A percentile compares a stretch with the other conserved stretches of the same genome.
Conservation (phyloP, 2,329 filamentous ascomycete genomes). For the Cytospora piceicola region DNA sequence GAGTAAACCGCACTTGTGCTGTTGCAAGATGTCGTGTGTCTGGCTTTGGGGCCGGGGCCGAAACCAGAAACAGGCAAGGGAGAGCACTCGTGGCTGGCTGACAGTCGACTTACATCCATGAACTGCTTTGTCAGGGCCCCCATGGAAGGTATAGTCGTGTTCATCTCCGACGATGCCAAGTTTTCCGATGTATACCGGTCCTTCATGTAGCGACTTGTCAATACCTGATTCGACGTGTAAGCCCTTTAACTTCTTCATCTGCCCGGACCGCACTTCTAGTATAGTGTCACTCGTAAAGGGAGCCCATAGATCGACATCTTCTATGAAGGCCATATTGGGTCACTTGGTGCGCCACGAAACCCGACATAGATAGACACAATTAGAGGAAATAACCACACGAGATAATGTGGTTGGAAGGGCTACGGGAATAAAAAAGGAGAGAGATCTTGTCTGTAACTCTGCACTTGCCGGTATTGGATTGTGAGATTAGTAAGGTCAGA, state of each 20-base stretch:
- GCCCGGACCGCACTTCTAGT: constrained; percentile 60
- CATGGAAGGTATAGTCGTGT: constrained; percentile 65
- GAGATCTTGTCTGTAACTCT: neutral
- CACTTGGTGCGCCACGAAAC: neutral
- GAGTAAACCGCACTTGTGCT: constrained; percentile 5
- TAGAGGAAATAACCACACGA: neutral
- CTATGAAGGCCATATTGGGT: constrained; percentile 15
- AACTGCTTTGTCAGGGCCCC: constrained; percentile 66
- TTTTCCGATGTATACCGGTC: constrained; percentile 50
- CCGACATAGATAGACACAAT: neutral
- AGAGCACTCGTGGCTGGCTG: neutral
- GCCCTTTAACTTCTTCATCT: constrained; percentile 58
- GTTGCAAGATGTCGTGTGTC: neutral
- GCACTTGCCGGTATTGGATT: no score
- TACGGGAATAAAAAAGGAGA: neutral
- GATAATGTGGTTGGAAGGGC: no score
- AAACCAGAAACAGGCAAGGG: neutral
- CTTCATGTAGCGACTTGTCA: constrained; percentile 52
- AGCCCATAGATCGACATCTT: constrained; percentile 44
- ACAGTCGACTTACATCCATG: constrained; percentile 52
- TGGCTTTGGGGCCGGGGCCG: neutral
- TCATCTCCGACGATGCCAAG: constrained; percentile 62
- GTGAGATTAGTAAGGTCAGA: neutral
- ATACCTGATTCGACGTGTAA: constrained; percentile 60
- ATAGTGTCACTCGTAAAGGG: constrained; percentile 54